Percentiles rank a stretch among this genome's conserved stretches.
Conservation (phyloP, 164 flowering plant species). For the Vitis vinifera region ASM3070453v1 NC_081810.1:3627501-3628000, state of each 20-base stretch:
- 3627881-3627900: conserved; percentile 54
- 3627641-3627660: too few species aligned
- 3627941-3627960: conserved; percentile 82
- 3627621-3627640: not conserved
- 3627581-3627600: conserved; percentile 97
- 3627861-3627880: conserved; percentile 76
- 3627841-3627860: conserved; percentile 85
- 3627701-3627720: not conserved
- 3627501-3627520: conserved; percentile 35
- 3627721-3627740: conserved; percentile 1
- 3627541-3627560: conserved; percentile 96
- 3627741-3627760: conserved; percentile 96
- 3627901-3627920: conserved; percentile 74
- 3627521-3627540: conserved; percentile 83
- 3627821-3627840: conserved; percentile 87
- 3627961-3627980: conserved; percentile 96
- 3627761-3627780: conserved; percentile 86
- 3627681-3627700: too few species aligned
- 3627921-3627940: conserved; percentile 68
- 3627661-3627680: too few species aligned
- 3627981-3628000: conserved; percentile 96
- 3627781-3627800: conserved; percentile 83
- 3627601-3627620: conserved; percentile 44
- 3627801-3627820: conserved; percentile 68
- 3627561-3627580: conserved; percentile 96